phyloP scores from a whole-genome alignment of 768 basidiomycete species.

The Tylopilus intermedius region DNA sequence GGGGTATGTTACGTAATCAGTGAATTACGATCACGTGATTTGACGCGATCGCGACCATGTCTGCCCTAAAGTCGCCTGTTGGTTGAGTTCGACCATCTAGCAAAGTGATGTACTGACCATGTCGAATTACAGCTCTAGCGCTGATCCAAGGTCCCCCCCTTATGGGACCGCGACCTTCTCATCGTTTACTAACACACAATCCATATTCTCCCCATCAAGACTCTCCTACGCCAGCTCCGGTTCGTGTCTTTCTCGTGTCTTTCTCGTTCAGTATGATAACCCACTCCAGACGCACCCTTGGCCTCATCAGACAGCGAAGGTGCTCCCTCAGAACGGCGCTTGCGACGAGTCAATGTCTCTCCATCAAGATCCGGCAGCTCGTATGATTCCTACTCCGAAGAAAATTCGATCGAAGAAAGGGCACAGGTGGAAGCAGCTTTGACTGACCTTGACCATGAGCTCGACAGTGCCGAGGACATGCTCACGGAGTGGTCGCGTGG shows the following conservation, averaged over 20 bases:
- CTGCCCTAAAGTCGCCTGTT: slow-evolving; percentile 35
- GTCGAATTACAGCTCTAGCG: slow-evolving; percentile 34
- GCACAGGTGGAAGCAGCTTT: slow-evolving; percentile 66
- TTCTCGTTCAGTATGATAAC: slow-evolving; percentile 2
- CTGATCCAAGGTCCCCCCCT: slow-evolving; percentile 56
- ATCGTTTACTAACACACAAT: slow-evolving; percentile 46
- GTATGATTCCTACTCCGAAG: slow-evolving; percentile 57
- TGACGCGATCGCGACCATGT: slow-evolving; percentile 35
- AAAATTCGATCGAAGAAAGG: slow-evolving; percentile 41
- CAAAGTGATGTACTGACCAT: slow-evolving; percentile 33
- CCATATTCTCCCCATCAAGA: slow-evolving; percentile 57
- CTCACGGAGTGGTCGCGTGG: slow-evolving; percentile 62
- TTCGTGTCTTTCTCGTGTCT: slow-evolving; percentile 25
- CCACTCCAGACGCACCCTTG: slow-evolving; percentile 38
- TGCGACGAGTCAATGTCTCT: slow-evolving; percentile 53
- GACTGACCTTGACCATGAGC: slow-evolving; percentile 60
- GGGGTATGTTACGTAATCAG: slow-evolving; percentile 13
- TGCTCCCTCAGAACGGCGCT: slow-evolving; percentile 42
- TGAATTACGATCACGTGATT: slow-evolving; percentile 30
- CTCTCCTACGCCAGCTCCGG: slow-evolving; percentile 55
- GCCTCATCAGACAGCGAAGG: slow-evolving; percentile 45
- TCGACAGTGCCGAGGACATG: slow-evolving; percentile 61
- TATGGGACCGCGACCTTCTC: slow-evolving; percentile 58
- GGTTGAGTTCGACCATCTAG: slow-evolving; percentile 19
- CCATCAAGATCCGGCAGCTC: slow-evolving; percentile 38